A percentile compares a stretch with the other conserved stretches of the same genome.
Conservation (phyloP, 768 basidiomycete species). For the Pisolithus albus region DNA sequence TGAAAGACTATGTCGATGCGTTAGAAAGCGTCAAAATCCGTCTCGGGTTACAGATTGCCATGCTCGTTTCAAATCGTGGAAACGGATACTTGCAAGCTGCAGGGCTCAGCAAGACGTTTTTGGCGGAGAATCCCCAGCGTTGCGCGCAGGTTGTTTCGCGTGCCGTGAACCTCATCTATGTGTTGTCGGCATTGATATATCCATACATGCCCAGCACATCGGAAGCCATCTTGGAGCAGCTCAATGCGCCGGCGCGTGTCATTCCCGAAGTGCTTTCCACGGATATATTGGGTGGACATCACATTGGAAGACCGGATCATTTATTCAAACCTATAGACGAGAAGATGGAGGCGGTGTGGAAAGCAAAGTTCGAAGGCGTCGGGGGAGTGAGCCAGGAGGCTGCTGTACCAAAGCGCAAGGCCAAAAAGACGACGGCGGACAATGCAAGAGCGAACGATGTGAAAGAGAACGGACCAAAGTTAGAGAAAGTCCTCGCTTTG, state of each 20-base stretch:
- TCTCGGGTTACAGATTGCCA: slow-evolving; percentile 78
- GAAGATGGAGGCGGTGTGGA: slow-evolving; percentile 79
- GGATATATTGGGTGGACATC: slow-evolving; percentile 85
- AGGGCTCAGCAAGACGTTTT: slow-evolving; percentile 83
- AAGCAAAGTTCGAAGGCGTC: slow-evolving; percentile 69
- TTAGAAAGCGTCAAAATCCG: slow-evolving; percentile 93
- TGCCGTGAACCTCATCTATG: slow-evolving; percentile 89
- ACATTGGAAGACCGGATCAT: slow-evolving; percentile 78
- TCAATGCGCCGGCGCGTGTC: slow-evolving; percentile 81
- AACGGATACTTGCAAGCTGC: slow-evolving; percentile 94
- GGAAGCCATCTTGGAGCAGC: slow-evolving; percentile 71
- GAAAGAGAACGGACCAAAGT: slow-evolving; percentile 50
- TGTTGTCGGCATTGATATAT: slow-evolving; percentile 76
- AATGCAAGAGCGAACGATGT: slow-evolving; percentile 39
- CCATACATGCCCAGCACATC: slow-evolving; percentile 97
- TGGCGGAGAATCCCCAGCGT: slow-evolving; percentile 71
- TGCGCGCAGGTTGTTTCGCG: slow-evolving; percentile 88
- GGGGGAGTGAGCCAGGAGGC: slow-evolving; percentile 35
- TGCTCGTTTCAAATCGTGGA: slow-evolving; percentile 82
- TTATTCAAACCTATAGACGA: slow-evolving; percentile 94
- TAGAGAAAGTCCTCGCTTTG: slow-evolving; percentile 62
- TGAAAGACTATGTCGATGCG: slow-evolving; percentile 74
- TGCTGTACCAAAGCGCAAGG: slow-evolving; percentile 43
- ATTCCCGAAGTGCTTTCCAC: slow-evolving; percentile 67
- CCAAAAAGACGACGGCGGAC: slow-evolving; percentile 45